A percentile compares a stretch with the other conserved stretches of the same genome.
Conservation (phyloP, 257 asterid species). For the Jasminum sambac region DNA sequence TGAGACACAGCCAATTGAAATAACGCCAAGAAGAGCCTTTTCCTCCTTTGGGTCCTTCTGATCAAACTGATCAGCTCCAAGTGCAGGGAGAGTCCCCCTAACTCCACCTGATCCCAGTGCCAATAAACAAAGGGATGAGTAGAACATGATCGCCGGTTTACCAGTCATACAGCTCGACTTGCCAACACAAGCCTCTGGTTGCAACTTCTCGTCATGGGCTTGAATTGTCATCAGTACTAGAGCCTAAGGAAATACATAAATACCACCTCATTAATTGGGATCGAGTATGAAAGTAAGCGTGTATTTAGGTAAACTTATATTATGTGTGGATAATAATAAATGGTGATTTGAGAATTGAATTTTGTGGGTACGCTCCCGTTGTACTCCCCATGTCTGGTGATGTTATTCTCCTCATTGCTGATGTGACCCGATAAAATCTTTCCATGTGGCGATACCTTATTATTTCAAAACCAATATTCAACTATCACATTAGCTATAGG, state of each 20-base stretch:
- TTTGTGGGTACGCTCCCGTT: too few species aligned
- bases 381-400: too few species aligned
- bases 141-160: conserved; percentile 47
- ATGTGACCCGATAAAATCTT: too few species aligned
- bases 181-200: conserved; percentile 40
- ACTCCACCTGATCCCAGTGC: conserved; percentile 69
- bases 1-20: conserved; percentile 65
- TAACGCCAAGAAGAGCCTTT: conserved; percentile 55
- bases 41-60: conserved; percentile 58
- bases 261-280: background rate
- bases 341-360: too few species aligned
- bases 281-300: background rate
- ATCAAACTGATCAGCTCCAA: conserved; percentile 78
- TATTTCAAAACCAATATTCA: too few species aligned
- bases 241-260: conserved; percentile 33
- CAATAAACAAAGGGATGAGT: conserved; percentile 44
- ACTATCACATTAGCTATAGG: too few species aligned
- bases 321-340: too few species aligned
- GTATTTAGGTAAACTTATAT: too few species aligned
- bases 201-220: conserved; percentile 42
- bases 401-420: too few species aligned
- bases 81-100: conserved; percentile 64
- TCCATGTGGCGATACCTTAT: too few species aligned
- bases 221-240: conserved; percentile 59
- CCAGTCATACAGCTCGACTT: conserved; percentile 52